These are phyloP conservation scores for Phalaenopsis hybrid DNA, from an alignment of 116 monocot species.

Conservation along the genomic window DNA sequence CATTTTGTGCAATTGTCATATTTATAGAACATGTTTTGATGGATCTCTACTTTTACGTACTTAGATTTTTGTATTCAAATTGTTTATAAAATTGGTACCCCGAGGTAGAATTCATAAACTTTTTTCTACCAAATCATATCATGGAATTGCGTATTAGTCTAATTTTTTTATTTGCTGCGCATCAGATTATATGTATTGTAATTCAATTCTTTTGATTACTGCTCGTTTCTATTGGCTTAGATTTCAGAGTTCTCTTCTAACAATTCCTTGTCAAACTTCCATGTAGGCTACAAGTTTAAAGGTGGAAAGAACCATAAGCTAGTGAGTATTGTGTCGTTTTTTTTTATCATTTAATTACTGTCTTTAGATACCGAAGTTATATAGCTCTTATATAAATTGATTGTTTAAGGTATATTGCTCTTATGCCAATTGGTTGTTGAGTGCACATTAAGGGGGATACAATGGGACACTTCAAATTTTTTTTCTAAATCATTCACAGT, in stretches of 20 bases:
- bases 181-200: neutral
- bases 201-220: neutral
- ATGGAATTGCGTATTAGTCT: neutral
- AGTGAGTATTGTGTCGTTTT: constrained; percentile 2
- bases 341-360: neutral
- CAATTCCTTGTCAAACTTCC: constrained; percentile 4
- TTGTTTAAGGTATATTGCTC: too few relatives aligned
- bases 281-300: neutral
- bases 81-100: neutral
- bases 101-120: neutral
- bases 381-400: too few relatives aligned
- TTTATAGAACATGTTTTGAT: neutral
- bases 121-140: neutral
- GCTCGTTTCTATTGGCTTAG: neutral
- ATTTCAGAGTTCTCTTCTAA: neutral
- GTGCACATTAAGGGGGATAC: too few relatives aligned
- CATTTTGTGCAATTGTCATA: neutral
- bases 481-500: too few relatives aligned
- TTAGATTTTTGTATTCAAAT: neutral
- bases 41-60: neutral
- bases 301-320: constrained; percentile 4
- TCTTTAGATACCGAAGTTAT: neutral
- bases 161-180: neutral
- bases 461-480: too few relatives aligned
- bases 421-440: too few relatives aligned